phyloP scores from a whole-genome alignment of 1,284 basidiomycete genomes.

The Ustilago cynodontis region DNA sequence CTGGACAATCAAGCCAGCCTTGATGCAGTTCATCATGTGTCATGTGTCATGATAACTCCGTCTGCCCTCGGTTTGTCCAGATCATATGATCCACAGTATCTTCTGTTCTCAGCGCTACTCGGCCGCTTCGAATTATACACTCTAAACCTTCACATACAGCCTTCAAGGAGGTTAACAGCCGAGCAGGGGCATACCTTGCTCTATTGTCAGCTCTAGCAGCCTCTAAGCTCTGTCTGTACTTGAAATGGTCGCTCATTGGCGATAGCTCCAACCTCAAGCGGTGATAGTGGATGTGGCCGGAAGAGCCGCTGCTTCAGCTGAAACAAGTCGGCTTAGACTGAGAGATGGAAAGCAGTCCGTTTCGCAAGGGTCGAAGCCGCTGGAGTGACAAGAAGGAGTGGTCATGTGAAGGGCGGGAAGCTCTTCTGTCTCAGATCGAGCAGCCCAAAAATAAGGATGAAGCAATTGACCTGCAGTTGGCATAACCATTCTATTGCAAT shows the following conservation, averaged over 20 bases:
- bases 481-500: neutral
- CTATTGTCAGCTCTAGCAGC: neutral
- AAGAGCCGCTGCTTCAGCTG: too few species aligned
- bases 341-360: neutral
- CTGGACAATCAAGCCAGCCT: neutral
- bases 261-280: too few species aligned
- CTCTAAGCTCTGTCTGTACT: too few species aligned
- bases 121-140: neutral
- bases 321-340: too few species aligned
- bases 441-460: constrained; percentile 12
- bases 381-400: neutral
- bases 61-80: neutral
- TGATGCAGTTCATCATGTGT: too few species aligned
- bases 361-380: neutral
- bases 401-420: neutral
- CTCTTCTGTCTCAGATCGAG: constrained; percentile 9
- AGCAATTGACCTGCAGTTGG: constrained; percentile 10
- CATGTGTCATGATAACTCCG: too few species aligned
- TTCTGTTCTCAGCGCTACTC: neutral
- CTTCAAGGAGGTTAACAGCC: neutral
- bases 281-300: too few species aligned
- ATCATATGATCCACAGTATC: neutral
- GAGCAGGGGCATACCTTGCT: too few species aligned
- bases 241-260: too few species aligned
- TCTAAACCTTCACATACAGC: neutral